Evolutionary conservation across 768 basidiomycete species (phyloP).

Genomic region (Rhodotorula kratochvilovae): DNA sequence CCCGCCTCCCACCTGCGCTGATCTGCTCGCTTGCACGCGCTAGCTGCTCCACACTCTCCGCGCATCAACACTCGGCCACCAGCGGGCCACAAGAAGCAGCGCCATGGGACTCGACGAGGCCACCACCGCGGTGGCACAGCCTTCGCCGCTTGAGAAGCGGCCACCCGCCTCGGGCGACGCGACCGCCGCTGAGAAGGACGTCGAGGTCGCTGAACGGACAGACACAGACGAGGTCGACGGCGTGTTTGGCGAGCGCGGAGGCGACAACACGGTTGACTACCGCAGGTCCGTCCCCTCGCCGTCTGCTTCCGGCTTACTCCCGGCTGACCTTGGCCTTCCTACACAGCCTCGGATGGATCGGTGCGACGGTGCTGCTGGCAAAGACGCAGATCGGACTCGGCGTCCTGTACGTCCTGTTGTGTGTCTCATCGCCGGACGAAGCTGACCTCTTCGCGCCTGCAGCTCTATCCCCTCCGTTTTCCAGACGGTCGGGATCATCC

Average conservation of each 20-base stretch:
- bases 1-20: too few species aligned
- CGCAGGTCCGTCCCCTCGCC: not conserved
- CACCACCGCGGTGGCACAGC: too few species aligned
- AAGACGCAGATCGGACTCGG: slow-evolving; percentile 15
- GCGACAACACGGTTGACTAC: not conserved
- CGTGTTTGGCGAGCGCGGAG: slow-evolving; percentile 9
- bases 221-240: not conserved
- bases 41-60: too few species aligned
- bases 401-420: not conserved
- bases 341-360: not conserved
- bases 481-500: slow-evolving; percentile 2
- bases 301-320: too few species aligned
- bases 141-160: too few species aligned
- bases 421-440: not conserved
- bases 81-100: not conserved
- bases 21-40: too few species aligned
- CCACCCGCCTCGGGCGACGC: too few species aligned
- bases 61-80: too few species aligned
- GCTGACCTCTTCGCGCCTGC: not conserved
- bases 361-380: not conserved
- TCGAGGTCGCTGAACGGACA: not conserved
- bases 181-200: not conserved
- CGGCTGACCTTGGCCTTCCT: not conserved
- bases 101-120: not conserved
- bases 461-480: not conserved